phyloP scores from a whole-genome alignment of 2,329 filamentous ascomycete genomes.

The Bipolaris cookei region DNA sequence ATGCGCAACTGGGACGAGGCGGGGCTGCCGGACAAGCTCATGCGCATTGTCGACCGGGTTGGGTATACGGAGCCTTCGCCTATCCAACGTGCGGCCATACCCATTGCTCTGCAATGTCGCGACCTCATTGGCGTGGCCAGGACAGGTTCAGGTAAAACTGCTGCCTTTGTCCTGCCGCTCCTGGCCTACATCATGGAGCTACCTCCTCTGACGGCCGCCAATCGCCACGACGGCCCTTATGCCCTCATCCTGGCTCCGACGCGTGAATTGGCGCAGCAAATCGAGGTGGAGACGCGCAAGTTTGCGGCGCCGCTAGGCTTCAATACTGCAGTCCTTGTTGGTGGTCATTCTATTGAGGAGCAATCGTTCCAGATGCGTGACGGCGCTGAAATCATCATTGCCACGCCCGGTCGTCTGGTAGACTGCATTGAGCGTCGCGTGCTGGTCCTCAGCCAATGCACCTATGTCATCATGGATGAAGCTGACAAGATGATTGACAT shows the following conservation, averaged over 20 bases:
- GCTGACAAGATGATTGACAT: slow-evolving; percentile 99
- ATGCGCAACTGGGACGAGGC: slow-evolving; percentile 96
- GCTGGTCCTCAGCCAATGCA: slow-evolving; percentile 92
- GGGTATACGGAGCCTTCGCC: slow-evolving; percentile 92
- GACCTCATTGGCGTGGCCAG: slow-evolving; percentile 98
- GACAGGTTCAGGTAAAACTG: slow-evolving; percentile 98
- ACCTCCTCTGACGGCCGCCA: slow-evolving; percentile 80
- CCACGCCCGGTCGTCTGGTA: slow-evolving; percentile 95
- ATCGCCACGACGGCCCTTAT: slow-evolving; percentile 94
- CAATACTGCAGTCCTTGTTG: slow-evolving; percentile 95
- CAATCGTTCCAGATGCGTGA: slow-evolving; percentile 89
- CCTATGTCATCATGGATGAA: slow-evolving; percentile 99
- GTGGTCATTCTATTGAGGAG: slow-evolving; percentile 93
- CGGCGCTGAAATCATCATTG: slow-evolving; percentile 96
- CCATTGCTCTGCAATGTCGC: slow-evolving; percentile 87
- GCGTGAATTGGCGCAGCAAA: slow-evolving; percentile 96
- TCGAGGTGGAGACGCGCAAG: slow-evolving; percentile 90
- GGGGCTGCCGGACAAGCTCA: slow-evolving; percentile 73
- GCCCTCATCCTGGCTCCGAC: slow-evolving; percentile 97
- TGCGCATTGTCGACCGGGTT: slow-evolving; percentile 81
- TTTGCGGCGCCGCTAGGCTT: slow-evolving; percentile 91
- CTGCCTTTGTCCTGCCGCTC: slow-evolving; percentile 88
- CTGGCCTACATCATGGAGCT: slow-evolving; percentile 94
- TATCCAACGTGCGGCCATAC: slow-evolving; percentile 93
- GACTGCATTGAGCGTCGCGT: slow-evolving; percentile 95